Percentiles rank a stretch among this genome's conserved stretches.
Conservation (phyloP, 495 filamentous ascomycete genomes). For the Beverwykella pulmonaria region DNA sequence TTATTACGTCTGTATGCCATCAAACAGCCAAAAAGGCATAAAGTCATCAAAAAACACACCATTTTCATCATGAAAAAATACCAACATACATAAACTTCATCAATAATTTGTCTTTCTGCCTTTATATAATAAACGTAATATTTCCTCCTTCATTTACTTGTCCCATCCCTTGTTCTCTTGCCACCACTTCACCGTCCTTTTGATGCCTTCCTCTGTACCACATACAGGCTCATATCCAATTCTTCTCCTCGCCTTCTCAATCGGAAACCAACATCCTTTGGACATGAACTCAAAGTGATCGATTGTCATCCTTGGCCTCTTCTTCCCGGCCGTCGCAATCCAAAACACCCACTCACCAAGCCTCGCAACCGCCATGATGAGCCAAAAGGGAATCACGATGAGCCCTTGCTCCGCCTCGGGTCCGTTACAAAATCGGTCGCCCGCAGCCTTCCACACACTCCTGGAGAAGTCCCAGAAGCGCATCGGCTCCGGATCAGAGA, state of each 20-base stretch:
- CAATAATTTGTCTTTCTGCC: no score
- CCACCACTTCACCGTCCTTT: slow-evolving; percentile 16
- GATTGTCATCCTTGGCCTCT: neutral
- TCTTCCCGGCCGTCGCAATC: slow-evolving; percentile 3
- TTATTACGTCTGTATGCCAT: no score
- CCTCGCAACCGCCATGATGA: neutral
- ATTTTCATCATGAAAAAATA: no score
- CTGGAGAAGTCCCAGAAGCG: slow-evolving; percentile 17
- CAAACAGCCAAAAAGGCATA: no score
- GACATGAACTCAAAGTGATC: slow-evolving; percentile 11
- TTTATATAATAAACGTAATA: no score
- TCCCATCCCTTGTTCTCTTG: slow-evolving; percentile 6
- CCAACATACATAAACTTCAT: no score
- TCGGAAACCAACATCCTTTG: slow-evolving; percentile 14
- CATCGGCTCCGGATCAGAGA: slow-evolving; percentile 16
- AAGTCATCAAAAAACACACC: no score
- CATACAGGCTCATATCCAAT: slow-evolving; percentile 22
- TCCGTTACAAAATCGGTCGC: neutral
- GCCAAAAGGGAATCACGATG: slow-evolving; percentile 8
- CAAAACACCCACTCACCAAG: slow-evolving; percentile 3
- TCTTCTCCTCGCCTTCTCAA: slow-evolving; percentile 21
- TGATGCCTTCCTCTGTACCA: slow-evolving; percentile 12
- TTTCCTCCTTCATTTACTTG: no score
- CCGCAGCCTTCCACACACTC: neutral
- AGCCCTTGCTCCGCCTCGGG: neutral